These are phyloP conservation scores for Rhizopogon salebrosus DNA, from an alignment of 768 basidiomycete genomes.

Conservation along the genomic window DNA sequence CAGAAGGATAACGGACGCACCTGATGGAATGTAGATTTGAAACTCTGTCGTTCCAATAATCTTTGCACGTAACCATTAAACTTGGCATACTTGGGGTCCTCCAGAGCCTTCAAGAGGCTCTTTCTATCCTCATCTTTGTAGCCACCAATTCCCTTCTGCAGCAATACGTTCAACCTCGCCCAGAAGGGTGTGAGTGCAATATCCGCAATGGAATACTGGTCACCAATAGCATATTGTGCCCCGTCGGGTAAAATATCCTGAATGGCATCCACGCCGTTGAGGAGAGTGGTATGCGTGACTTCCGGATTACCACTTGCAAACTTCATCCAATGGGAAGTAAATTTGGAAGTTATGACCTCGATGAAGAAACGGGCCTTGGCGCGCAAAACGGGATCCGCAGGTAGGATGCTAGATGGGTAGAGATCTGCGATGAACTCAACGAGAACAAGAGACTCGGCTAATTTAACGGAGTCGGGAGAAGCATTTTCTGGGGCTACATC, in stretches of 20 bases:
- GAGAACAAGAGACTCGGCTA: constrained; percentile 62
- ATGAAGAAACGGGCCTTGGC: constrained; percentile 62
- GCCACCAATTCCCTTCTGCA: constrained; percentile 48
- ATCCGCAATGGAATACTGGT: constrained; percentile 50
- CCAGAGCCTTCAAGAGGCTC: constrained; percentile 37
- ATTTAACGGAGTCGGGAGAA: constrained; percentile 53
- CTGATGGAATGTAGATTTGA: constrained; percentile 48
- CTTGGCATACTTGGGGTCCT: constrained; percentile 39
- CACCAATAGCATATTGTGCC: constrained; percentile 33
- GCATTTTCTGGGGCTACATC: constrained; percentile 48
- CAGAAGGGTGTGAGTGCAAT: constrained; percentile 57
- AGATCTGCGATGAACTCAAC: constrained; percentile 65
- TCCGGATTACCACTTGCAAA: not conserved
- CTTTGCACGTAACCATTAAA: constrained; percentile 44
- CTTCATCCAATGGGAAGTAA: constrained; percentile 25
- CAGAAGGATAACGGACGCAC: constrained; percentile 28
- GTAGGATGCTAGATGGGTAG: constrained; percentile 45
- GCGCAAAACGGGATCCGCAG: constrained; percentile 48
- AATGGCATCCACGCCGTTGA: constrained; percentile 40
- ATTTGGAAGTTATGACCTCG: constrained; percentile 45
- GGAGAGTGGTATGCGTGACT: constrained; percentile 14
- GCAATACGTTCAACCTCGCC: constrained; percentile 40
- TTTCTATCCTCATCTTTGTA: constrained; percentile 45
- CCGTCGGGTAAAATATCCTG: constrained; percentile 42
- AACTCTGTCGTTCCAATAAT: constrained; percentile 47